phyloP scores from a whole-genome alignment of 495 filamentous ascomycete genomes.

The Cladorrhinum samala region DNA sequence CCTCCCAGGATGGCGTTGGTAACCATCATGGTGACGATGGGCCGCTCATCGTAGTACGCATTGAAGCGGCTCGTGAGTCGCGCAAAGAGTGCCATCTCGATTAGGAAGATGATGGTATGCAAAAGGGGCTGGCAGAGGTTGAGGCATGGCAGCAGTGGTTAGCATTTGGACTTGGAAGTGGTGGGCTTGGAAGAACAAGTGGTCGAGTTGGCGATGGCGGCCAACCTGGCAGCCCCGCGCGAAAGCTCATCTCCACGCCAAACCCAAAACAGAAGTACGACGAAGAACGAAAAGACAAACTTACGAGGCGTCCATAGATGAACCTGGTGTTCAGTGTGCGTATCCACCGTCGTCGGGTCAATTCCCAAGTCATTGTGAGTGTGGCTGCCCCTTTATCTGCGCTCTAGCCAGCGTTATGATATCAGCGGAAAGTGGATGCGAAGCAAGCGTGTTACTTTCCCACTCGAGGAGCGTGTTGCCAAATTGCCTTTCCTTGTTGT shows the following conservation, averaged over 20 bases:
- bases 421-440: conserved; percentile 6
- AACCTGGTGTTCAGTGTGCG: conserved; percentile 69
- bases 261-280: conserved; percentile 7
- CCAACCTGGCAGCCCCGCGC: conserved; percentile 7
- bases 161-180: background rate
- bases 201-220: conserved; percentile 6
- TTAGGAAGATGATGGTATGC: conserved; percentile 74
- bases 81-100: conserved; percentile 81
- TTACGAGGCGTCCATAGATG: conserved; percentile 73
- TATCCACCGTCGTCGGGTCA: conserved; percentile 55
- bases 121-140: conserved; percentile 63
- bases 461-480: too few species aligned
- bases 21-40: conserved; percentile 95
- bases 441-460: too few species aligned
- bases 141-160: conserved; percentile 14
- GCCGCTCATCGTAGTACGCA: conserved; percentile 80
- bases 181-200: too few species aligned
- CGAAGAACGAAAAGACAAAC: conserved; percentile 32
- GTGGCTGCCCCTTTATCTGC: background rate
- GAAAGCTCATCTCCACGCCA: conserved; percentile 1
- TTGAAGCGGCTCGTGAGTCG: conserved; percentile 84
- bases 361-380: conserved; percentile 46
- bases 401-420: background rate
- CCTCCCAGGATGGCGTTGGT: conserved; percentile 92
- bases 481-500: too few species aligned